Evolutionary conservation across 805 yeast species (phyloP).

Genomic region (Hanseniaspora vineae): DNA sequence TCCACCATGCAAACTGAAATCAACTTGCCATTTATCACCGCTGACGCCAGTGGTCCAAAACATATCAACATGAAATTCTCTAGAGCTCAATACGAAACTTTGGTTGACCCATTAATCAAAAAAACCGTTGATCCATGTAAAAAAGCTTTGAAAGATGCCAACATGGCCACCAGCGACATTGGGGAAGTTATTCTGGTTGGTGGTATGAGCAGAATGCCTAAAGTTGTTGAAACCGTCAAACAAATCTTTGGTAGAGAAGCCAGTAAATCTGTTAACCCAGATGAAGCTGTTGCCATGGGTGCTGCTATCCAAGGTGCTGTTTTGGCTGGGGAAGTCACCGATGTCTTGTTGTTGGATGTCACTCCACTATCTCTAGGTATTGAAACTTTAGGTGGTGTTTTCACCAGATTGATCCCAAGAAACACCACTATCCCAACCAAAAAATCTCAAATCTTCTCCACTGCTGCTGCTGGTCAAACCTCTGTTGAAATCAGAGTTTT

Average conservation of each 20-base stretch:
- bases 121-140: conserved; percentile 67
- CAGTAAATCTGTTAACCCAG: conserved; percentile 88
- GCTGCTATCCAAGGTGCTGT: conserved; percentile 98
- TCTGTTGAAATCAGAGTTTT: conserved; percentile 94
- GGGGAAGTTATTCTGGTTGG: conserved; percentile 73
- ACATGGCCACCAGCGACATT: conserved; percentile 48
- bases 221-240: conserved; percentile 56
- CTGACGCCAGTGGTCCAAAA: conserved; percentile 63
- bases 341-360: conserved; percentile 78
- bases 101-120: conserved; percentile 56
- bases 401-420: conserved; percentile 77
- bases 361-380: conserved; percentile 85
- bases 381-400: conserved; percentile 96
- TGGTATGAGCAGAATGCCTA: conserved; percentile 88
- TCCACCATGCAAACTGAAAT: conserved; percentile 56
- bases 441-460: conserved; percentile 91
- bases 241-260: conserved; percentile 71
- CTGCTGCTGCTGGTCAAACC: conserved; percentile 94
- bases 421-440: conserved; percentile 95
- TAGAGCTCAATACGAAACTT: conserved; percentile 58
- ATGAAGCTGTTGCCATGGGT: conserved; percentile 89
- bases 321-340: conserved; percentile 87
- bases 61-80: conserved; percentile 56
- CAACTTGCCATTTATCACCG: conserved; percentile 67
- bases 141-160: conserved; percentile 67